Percentiles rank a stretch among this genome's conserved stretches.
Evolutionary conservation across 2,329 filamentous ascomycete species (phyloP).

Genomic region (Trichothecium sympodiale): DNA sequence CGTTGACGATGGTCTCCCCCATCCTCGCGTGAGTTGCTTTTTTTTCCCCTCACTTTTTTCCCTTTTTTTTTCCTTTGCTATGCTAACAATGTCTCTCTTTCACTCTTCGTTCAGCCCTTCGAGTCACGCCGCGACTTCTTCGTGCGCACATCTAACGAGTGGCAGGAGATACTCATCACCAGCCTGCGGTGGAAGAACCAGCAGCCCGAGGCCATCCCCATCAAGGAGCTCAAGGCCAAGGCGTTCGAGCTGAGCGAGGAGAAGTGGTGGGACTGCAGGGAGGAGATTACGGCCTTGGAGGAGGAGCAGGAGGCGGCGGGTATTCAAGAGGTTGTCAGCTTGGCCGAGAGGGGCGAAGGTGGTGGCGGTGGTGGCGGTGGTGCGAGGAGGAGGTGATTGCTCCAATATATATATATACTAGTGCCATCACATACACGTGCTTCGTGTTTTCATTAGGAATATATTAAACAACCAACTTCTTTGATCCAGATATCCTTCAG

Average conservation of each 20-base stretch:
- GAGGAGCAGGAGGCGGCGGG: conserved; percentile 94
- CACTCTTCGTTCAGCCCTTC: conserved; percentile 51
- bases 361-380: conserved; percentile 23
- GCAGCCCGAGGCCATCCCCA: conserved; percentile 53
- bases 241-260: conserved; percentile 88
- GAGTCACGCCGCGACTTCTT: conserved; percentile 90
- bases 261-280: conserved; percentile 97
- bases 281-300: conserved; percentile 84
- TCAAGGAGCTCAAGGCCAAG: conserved; percentile 88
- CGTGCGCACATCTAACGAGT: conserved; percentile 72
- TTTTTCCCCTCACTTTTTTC: not conserved
- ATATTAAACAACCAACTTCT: no score
- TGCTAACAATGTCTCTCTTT: not conserved
- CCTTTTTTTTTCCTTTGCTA: not conserved
- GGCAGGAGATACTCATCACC: conserved; percentile 80
- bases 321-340: conserved; percentile 85
- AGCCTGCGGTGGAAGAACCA: conserved; percentile 58
- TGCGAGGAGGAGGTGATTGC: conserved; percentile 19
- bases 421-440: no score
- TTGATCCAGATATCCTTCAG: not conserved
- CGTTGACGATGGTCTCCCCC: conserved; percentile 65
- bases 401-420: no score
- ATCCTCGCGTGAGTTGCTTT: conserved; percentile 40
- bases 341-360: conserved; percentile 60
- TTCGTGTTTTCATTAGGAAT: no score